Evolutionary conservation across 148 eudicot genomes (phyloP).

Genomic region (Pouteria glomerata): DNA sequence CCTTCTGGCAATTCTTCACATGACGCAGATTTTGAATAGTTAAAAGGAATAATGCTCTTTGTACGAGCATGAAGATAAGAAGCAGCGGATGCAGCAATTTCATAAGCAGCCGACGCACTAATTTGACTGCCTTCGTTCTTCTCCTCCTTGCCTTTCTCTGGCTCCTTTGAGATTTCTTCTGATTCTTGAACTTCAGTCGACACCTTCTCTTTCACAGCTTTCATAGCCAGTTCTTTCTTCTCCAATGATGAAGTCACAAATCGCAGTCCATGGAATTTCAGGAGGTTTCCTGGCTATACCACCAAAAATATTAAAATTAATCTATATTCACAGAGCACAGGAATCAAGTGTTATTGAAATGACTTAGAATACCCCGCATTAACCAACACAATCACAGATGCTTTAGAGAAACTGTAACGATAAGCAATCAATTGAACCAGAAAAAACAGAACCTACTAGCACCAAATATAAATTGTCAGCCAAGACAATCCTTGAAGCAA

Average conservation of each 20-base stretch:
- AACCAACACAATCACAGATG: neutral
- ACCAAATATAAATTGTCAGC: neutral
- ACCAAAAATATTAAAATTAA: neutral
- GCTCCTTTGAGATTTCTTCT: slow-evolving; percentile 18
- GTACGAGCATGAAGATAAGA: slow-evolving; percentile 78
- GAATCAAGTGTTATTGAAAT: neutral
- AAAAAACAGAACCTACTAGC: neutral
- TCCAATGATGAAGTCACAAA: slow-evolving; percentile 78
- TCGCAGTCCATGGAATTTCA: slow-evolving; percentile 52
- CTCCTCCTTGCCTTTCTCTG: slow-evolving; percentile 19
- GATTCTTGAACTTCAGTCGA: slow-evolving; percentile 25
- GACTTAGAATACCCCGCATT: neutral
- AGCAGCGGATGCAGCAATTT: slow-evolving; percentile 88
- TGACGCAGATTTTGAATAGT: slow-evolving; percentile 31
- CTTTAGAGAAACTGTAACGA: neutral
- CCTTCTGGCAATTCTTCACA: slow-evolving; percentile 17
- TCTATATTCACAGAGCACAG: neutral
- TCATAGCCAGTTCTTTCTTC: slow-evolving; percentile 53
- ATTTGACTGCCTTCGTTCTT: slow-evolving; percentile 31
- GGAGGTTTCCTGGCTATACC: slow-evolving; percentile 54
- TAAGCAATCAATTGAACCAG: slow-evolving; percentile 3
- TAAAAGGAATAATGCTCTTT: slow-evolving; percentile 53
- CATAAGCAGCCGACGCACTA: slow-evolving; percentile 67
- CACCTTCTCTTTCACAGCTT: slow-evolving; percentile 39
- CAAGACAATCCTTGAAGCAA: neutral